Evolutionary conservation across 73 alveolate genomes (phyloP).

Genomic region (Paramecium sonneborni): DNA sequence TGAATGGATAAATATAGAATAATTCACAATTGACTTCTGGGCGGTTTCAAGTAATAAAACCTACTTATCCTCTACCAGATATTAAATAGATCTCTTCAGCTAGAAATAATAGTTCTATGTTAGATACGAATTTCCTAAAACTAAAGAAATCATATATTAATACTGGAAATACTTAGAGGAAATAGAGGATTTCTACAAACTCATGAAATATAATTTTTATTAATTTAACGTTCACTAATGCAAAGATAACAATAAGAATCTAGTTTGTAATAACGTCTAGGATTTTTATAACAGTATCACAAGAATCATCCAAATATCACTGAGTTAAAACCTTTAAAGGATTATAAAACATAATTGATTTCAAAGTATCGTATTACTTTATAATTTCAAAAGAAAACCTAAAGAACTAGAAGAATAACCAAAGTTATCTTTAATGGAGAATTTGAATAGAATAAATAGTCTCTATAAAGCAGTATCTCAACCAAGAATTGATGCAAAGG

Average conservation of each 20-base stretch:
- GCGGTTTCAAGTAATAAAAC: not conserved
- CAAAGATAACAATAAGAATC: not conserved
- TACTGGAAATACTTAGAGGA: not conserved
- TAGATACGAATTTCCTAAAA: not conserved
- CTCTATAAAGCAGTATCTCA: not conserved
- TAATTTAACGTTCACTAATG: conserved; percentile 10
- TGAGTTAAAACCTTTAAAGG: not conserved
- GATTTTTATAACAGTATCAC: not conserved
- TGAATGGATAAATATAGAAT: not conserved
- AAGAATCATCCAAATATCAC: not conserved
- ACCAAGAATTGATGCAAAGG: not conserved
- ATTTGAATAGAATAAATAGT: not conserved
- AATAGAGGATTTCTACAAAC: not conserved
- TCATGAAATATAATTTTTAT: not conserved
- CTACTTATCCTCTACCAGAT: not conserved
- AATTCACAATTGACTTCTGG: not conserved
- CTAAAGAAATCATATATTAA: not conserved
- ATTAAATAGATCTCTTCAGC: not conserved
- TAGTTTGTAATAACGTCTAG: not conserved
- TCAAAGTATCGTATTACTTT: not conserved
- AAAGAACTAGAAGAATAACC: not conserved
- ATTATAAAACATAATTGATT: not conserved
- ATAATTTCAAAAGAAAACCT: not conserved
- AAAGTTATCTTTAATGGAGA: not conserved
- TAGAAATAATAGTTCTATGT: not conserved